Evolutionary conservation across 2,329 filamentous ascomycete genomes (phyloP).

Genomic region (Fusarium nurragi): DNA sequence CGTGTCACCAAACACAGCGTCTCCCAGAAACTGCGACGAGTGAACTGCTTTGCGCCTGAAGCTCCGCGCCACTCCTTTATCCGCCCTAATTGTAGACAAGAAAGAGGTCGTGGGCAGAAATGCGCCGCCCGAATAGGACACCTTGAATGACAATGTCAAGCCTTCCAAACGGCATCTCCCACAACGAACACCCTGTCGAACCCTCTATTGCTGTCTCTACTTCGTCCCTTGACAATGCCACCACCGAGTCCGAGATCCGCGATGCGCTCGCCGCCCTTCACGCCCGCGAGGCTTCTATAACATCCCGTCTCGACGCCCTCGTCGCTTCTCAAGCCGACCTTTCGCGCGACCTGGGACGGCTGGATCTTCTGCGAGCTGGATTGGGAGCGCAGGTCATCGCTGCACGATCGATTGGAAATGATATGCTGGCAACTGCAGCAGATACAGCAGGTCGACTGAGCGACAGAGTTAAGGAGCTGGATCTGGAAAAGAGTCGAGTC

Average conservation of each 20-base stretch:
- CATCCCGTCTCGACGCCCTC: constrained; percentile 77
- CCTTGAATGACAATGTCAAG: constrained; percentile 58
- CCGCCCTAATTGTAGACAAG: constrained; percentile 21
- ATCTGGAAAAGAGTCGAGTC: constrained; percentile 90
- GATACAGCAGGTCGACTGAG: constrained; percentile 87
- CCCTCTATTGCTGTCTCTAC: constrained; percentile 29
- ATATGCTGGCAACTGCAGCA: constrained; percentile 88
- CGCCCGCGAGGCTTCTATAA: constrained; percentile 77
- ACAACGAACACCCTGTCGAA: constrained; percentile 47
- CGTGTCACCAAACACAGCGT: constrained; percentile 40
- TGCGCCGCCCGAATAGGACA: constrained; percentile 53
- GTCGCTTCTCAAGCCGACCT: constrained; percentile 87
- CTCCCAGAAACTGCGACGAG: constrained; percentile 25
- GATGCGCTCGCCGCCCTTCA: constrained; percentile 79
- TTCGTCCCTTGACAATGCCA: constrained; percentile 70
- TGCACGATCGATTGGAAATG: constrained; percentile 84
- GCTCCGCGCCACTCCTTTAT: constrained; percentile 21
- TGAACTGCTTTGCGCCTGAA: constrained; percentile 25
- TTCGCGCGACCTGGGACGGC: constrained; percentile 82
- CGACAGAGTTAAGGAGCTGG: constrained; percentile 84
- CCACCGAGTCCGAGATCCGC: constrained; percentile 81
- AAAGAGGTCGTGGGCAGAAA: constrained; percentile 49
- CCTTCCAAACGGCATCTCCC: constrained; percentile 56
- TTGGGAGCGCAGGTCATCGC: constrained; percentile 87
- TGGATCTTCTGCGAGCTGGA: constrained; percentile 89